These are phyloP conservation scores for Alternaria angustiovoidea DNA, from an alignment of 2,329 filamentous ascomycete genomes.

Conservation along the genomic window DNA sequence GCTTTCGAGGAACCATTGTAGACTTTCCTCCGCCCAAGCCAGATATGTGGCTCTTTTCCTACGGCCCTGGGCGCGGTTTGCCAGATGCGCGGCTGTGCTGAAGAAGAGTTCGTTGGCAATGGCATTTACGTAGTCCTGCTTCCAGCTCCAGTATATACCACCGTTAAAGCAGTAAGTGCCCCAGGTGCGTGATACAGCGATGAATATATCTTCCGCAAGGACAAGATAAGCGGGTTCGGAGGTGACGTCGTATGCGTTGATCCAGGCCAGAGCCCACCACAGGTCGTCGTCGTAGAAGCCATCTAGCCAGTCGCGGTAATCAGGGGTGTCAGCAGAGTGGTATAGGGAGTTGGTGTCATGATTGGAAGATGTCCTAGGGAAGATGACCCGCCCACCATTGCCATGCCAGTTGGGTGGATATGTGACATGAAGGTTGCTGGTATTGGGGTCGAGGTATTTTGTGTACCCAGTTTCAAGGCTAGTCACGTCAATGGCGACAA, in stretches of 20 bases:
- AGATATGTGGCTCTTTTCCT: conserved; percentile 52
- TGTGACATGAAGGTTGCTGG: conserved; percentile 24
- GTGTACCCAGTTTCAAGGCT: conserved; percentile 27
- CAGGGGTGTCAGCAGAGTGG: conserved; percentile 10
- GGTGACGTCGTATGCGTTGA: conserved; percentile 64
- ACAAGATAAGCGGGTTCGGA: conserved; percentile 55
- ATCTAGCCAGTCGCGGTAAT: conserved; percentile 50
- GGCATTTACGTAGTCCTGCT: conserved; percentile 59
- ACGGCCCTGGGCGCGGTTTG: conserved; percentile 54
- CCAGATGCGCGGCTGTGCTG: conserved; percentile 63
- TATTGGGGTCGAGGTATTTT: conserved; percentile 29
- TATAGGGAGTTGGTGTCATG: conserved; percentile 13
- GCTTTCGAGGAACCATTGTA: conserved; percentile 60
- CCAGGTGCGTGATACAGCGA: conserved; percentile 52
- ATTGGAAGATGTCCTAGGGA: conserved; percentile 4
- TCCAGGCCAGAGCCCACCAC: conserved; percentile 62
- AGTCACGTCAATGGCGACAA: conserved; percentile 10
- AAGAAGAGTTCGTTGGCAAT: conserved; percentile 67
- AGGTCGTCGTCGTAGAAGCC: conserved; percentile 63
- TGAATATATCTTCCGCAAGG: conserved; percentile 60
- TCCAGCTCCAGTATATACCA: conserved; percentile 60
- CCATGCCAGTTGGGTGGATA: conserved; percentile 34
- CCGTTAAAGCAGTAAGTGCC: conserved; percentile 55
- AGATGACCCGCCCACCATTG: background rate
- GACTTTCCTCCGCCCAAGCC: conserved; percentile 57